A percentile compares a stretch with the other conserved stretches of the same genome.
Conservation (phyloP, 73 alveolate species). For the Paramecium tetraurelia region DNA sequence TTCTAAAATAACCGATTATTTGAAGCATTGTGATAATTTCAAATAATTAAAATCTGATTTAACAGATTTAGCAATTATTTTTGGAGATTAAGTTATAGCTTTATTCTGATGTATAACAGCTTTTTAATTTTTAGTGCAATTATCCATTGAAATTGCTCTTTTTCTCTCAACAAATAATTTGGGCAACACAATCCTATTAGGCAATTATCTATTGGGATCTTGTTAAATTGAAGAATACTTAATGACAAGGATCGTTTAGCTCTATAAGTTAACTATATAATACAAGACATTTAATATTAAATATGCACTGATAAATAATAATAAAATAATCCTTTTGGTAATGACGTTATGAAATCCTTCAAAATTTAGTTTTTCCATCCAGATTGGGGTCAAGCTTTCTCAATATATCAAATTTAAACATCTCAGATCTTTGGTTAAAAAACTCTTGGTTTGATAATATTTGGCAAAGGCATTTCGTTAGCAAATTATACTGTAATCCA, state of each 20-base stretch:
- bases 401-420: background rate
- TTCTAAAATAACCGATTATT: background rate
- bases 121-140: background rate
- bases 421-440: no score
- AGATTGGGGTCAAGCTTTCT: background rate
- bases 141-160: background rate
- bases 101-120: background rate
- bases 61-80: background rate
- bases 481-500: no score
- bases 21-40: background rate
- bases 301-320: background rate
- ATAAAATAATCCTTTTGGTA: background rate
- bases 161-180: background rate
- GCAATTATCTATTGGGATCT: background rate
- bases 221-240: background rate
- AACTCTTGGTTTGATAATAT: no score
- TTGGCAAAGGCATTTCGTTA: no score
- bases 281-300: background rate
- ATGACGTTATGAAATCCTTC: background rate
- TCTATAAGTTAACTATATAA: background rate
- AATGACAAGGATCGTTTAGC: background rate
- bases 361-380: constrained; percentile 36
- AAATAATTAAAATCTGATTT: background rate
- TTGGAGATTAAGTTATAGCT: background rate
- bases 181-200: background rate